A percentile compares a stretch with the other conserved stretches of the same genome.
Evolutionary conservation across 495 filamentous ascomycete species (phyloP).

Genomic region (Hypoxylon cercidicola): DNA sequence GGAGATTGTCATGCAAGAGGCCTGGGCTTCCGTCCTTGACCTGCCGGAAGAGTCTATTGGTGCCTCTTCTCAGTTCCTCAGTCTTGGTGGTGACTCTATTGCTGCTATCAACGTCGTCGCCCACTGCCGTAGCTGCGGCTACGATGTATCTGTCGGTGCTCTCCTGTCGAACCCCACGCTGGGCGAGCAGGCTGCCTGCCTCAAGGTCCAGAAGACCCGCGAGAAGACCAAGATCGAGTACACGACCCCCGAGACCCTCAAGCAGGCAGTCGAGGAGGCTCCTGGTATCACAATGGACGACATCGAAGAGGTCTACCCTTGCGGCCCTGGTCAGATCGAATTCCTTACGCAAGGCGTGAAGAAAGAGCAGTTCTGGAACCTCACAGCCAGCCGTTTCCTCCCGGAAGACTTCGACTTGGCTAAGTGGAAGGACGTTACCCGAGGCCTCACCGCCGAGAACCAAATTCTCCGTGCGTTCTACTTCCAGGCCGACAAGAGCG

Average conservation of each 20-base stretch:
- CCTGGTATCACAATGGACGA: not conserved
- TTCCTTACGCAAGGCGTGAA: conserved; percentile 3
- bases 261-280: not conserved
- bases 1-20: conserved; percentile 1
- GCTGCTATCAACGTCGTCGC: conserved; percentile 3
- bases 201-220: not conserved
- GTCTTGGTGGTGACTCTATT: conserved; percentile 3
- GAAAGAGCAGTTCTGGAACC: conserved; percentile 4
- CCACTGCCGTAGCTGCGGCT: not conserved
- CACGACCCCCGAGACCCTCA: not conserved
- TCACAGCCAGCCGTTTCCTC: not conserved
- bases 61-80: not conserved
- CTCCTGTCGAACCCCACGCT: not conserved
- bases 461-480: conserved; percentile 6
- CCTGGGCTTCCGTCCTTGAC: not conserved
- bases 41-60: not conserved
- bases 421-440: not conserved
- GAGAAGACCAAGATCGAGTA: not conserved
- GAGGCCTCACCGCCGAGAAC: not conserved
- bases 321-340: conserved; percentile 3
- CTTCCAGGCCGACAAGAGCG: not conserved
- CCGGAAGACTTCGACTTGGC: conserved; percentile 2
- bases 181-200: not conserved
- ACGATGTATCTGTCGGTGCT: not conserved
- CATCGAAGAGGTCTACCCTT: conserved; percentile 4